phyloP scores from a whole-genome alignment of 1,284 basidiomycete genomes.

The Cutaneotrichosporon mucoides region DNA sequence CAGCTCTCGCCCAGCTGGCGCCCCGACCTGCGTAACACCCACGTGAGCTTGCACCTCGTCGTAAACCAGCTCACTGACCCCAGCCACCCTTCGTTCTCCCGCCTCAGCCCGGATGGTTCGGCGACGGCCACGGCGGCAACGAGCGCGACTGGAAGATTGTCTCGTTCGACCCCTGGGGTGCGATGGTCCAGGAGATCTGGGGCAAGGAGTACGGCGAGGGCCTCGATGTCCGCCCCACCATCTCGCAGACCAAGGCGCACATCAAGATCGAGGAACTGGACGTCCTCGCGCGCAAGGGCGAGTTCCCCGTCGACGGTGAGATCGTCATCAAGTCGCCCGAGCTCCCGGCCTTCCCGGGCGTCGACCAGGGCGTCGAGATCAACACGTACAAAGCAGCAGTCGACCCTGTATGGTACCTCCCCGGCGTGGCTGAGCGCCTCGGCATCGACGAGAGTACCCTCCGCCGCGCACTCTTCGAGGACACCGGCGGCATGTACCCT shows the following conservation, averaged over 20 bases:
- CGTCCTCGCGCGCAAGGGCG: constrained; percentile 66
- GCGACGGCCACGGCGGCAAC: constrained; percentile 46
- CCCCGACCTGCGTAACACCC: constrained; percentile 80
- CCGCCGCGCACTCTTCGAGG: constrained; percentile 76
- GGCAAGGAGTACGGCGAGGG: constrained; percentile 62
- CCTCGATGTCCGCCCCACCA: constrained; percentile 80
- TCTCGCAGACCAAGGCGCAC: constrained; percentile 73
- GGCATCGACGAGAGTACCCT: constrained; percentile 80
- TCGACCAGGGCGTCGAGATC: constrained; percentile 79
- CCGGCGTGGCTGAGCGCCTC: constrained; percentile 85
- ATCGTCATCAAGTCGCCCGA: constrained; percentile 61
- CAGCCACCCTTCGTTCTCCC: constrained; percentile 75
- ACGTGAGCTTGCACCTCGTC: too few relatives aligned
- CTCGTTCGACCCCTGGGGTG: constrained; percentile 91
- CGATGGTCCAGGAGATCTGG: constrained; percentile 78
- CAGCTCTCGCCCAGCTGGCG: constrained; percentile 78
- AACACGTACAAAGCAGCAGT: constrained; percentile 64
- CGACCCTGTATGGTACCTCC: constrained; percentile 91
- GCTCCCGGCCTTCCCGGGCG: constrained; percentile 48
- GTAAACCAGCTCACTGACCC: constrained; percentile 2
- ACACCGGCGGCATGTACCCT: constrained; percentile 89
- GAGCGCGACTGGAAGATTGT: constrained; percentile 66
- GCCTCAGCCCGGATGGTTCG: constrained; percentile 75
- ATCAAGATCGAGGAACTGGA: constrained; percentile 69
- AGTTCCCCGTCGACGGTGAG: constrained; percentile 74